Base-by-base conservation (phyloP, 2,329 filamentous ascomycete genomes). In the Fusarium austroafricanum region DNA sequence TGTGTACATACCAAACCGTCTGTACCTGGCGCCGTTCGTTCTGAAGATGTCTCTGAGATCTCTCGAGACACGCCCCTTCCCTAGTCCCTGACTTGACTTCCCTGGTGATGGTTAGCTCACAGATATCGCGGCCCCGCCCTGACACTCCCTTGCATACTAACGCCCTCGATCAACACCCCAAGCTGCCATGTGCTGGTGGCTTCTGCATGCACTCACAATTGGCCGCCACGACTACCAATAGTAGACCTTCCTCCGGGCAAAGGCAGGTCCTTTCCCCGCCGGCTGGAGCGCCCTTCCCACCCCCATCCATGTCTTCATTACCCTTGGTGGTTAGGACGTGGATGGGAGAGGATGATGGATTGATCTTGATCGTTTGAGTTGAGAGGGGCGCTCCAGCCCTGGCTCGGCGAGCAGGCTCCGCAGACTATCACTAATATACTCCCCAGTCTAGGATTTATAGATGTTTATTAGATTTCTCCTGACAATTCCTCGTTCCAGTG, bases 381-480 rank as follows among this genome's bases (percentile, higher is more conserved):
- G 56, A 55, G 75, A 70, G 73, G 73, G 69, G 73, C 60, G 62
- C 56, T 70, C 60, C 71, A 72, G 72, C 72, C 75, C 74, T 75
- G 73, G 71, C 74, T 78, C 75, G 75, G 76, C 75, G 76, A 74
- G 77, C 75, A 75, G 71, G 70, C 69, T 74, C 71, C 68, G 64
- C 65, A 71, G 68, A 71, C 72, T 73, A 73, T 72, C 72, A 71
- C 70, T 73, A 59, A 70, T 74, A 66, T 72, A 71, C 70, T 75
- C 68, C 71, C 72, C 65, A 72, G 78, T 78, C 76, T 79, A 76
- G 77, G 77, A 77, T 78, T 77, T 79, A 79, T 78, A 78, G 74
- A 75, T 65, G 71, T 73, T 71, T 72, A 71, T 68, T 72, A 68
- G 59, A 68, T 66, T 65, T 76, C 75, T 76, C 75, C 72, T 76